Percentiles rank a stretch among this genome's conserved stretches.
Conservation (phyloP, 148 eudicot genomes). For the Vaccinium vitisidaea region DNA sequence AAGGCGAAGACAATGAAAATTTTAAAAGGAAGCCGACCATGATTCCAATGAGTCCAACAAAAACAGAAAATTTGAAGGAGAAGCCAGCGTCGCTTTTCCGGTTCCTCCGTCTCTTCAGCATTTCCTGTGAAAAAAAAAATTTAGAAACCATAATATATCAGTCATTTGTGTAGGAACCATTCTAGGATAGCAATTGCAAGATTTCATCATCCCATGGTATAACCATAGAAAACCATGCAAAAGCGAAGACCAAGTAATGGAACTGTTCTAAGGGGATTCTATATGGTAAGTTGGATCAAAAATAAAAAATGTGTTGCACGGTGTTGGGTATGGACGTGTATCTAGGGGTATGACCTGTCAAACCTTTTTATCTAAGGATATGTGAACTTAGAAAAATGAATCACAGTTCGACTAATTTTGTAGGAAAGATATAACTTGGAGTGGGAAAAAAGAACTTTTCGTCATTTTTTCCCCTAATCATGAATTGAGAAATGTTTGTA, state of each 20-base stretch:
- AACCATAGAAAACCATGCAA: neutral
- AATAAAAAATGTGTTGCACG: neutral
- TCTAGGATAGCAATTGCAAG: neutral
- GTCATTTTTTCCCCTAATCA: neutral
- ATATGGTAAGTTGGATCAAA: neutral
- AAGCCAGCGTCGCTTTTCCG: constrained; percentile 50
- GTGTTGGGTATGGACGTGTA: neutral
- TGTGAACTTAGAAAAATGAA: neutral
- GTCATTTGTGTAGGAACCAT: neutral
- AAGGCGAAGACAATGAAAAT: constrained; percentile 47
- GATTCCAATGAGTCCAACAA: constrained; percentile 66
- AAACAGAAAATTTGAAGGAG: constrained; percentile 55
- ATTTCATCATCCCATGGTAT: neutral
- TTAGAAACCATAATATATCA: neutral
- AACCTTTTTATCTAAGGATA: neutral
- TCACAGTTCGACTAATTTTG: neutral
- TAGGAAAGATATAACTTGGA: neutral
- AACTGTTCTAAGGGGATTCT: neutral
- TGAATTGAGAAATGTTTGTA: neutral
- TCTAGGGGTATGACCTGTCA: neutral
- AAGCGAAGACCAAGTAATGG: neutral
- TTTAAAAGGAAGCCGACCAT: constrained; percentile 70
- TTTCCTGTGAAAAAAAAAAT: constrained; percentile 39
- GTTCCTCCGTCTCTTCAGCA: constrained; percentile 51
- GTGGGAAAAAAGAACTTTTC: neutral